phyloP scores from a whole-genome alignment of 306 rosid genomes.

The Lathyrus tuberosus region DNA sequence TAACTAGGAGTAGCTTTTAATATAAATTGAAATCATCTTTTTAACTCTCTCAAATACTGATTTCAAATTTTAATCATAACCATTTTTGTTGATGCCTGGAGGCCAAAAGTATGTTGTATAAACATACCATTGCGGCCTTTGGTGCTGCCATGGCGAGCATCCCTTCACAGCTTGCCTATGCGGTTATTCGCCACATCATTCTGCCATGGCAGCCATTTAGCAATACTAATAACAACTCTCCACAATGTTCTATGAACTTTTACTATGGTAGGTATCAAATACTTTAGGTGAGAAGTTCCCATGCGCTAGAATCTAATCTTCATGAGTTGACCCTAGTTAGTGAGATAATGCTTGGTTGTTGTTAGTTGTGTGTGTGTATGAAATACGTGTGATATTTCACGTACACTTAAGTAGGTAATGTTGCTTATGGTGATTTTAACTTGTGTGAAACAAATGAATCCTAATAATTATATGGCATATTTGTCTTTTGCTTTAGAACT shows the following conservation, averaged over 20 bases:
- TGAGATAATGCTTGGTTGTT: too few species aligned
- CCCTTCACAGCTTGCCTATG: too few species aligned
- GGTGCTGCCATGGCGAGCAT: too few species aligned
- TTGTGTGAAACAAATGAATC: constrained; percentile 14
- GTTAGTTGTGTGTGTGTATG: not conserved
- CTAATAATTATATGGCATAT: not conserved
- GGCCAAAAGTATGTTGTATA: too few species aligned
- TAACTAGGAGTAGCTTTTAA: not conserved
- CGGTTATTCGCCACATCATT: too few species aligned
- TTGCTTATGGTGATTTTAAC: constrained; percentile 30
- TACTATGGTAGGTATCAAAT: not conserved
- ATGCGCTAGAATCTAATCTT: not conserved
- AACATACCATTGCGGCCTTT: too few species aligned
- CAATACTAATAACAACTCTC: not conserved
- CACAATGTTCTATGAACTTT: not conserved
- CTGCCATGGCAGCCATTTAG: too few species aligned
- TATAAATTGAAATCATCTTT: too few species aligned
- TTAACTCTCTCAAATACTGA: too few species aligned
- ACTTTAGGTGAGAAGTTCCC: not conserved
- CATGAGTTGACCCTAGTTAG: too few species aligned
- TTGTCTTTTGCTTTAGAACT: not conserved
- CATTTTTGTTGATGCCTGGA: too few species aligned
- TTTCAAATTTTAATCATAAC: too few species aligned
- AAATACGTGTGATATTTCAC: constrained; percentile 25
- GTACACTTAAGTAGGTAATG: constrained; percentile 15